phyloP scores from a whole-genome alignment of 2,329 filamentous ascomycete genomes.

The Cladosporium velox region DNA sequence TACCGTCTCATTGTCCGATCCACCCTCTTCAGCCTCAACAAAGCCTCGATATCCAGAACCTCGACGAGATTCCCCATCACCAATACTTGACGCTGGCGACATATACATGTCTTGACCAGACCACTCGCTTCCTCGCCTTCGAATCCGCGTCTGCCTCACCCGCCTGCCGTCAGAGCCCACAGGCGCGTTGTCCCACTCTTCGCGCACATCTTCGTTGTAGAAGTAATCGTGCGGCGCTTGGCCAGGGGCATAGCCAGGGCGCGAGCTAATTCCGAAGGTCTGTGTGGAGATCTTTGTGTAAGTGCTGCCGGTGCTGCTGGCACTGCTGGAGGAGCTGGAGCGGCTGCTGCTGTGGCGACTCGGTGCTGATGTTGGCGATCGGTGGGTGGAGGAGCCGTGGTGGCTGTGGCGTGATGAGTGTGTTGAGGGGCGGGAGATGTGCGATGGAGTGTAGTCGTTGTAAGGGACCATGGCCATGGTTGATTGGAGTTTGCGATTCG shows the following conservation, averaged over 20 bases:
- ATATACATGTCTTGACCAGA: not conserved
- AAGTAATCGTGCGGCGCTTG: conserved; percentile 19
- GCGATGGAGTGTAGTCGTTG: not conserved
- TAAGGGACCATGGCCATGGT: not conserved
- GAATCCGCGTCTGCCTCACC: not conserved
- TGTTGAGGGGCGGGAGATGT: not conserved
- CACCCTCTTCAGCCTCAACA: not conserved
- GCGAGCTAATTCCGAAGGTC: conserved; percentile 10
- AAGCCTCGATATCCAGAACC: not conserved
- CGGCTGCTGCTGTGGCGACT: not conserved
- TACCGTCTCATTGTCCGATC: conserved; percentile 10
- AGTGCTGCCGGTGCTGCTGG: not conserved
- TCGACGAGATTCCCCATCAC: not conserved
- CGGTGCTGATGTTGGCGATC: not conserved
- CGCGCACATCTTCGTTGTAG: conserved; percentile 2
- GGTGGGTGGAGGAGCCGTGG: not conserved
- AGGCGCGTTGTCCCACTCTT: conserved; percentile 12
- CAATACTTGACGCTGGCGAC: not conserved
- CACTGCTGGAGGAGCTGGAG: not conserved
- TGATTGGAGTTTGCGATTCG: not conserved
- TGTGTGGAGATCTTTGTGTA: not conserved
- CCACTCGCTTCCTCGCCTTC: not conserved
- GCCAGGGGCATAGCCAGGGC: conserved; percentile 10
- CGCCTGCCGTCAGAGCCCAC: not conserved
- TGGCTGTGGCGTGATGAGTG: not conserved